Evolutionary conservation across 768 basidiomycete genomes (phyloP).

Genomic region (Mycena haematopus): DNA sequence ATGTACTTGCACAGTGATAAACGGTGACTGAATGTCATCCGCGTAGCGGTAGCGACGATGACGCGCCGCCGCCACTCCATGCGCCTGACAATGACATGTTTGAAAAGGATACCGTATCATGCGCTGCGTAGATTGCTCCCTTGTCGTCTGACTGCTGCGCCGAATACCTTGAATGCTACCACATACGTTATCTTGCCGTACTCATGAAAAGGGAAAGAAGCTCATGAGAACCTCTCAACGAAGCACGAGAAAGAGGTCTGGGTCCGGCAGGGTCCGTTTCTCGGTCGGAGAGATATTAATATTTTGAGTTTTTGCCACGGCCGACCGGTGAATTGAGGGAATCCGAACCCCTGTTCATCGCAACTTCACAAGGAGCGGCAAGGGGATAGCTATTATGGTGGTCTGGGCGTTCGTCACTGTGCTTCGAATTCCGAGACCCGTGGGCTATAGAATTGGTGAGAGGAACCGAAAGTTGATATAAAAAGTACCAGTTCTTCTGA

Average conservation of each 20-base stretch:
- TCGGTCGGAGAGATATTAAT: background rate
- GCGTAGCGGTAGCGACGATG: background rate
- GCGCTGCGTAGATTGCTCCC: too few species aligned
- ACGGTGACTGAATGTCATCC: background rate
- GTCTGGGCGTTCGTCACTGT: background rate
- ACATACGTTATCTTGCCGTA: background rate
- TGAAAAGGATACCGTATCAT: background rate
- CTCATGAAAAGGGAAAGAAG: background rate
- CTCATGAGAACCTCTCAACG: too few species aligned
- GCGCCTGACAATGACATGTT: too few species aligned
- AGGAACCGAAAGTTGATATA: too few species aligned
- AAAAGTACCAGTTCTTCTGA: too few species aligned
- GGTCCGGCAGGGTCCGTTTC: background rate
- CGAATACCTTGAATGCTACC: too few species aligned
- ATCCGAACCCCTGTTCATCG: background rate
- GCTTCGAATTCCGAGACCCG: background rate
- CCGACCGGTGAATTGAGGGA: background rate
- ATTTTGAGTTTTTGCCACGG: background rate
- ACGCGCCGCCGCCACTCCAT: background rate
- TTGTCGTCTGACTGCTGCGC: too few species aligned
- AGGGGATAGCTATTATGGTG: slow-evolving; percentile 6
- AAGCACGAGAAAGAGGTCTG: too few species aligned
- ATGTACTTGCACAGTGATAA: too few species aligned
- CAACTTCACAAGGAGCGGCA: background rate
- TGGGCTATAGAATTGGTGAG: too few species aligned